These are phyloP conservation scores for Debaryomycetaceae sp. DNA, from an alignment of 1,139 yeast species.

Conservation along the genomic window DNA sequence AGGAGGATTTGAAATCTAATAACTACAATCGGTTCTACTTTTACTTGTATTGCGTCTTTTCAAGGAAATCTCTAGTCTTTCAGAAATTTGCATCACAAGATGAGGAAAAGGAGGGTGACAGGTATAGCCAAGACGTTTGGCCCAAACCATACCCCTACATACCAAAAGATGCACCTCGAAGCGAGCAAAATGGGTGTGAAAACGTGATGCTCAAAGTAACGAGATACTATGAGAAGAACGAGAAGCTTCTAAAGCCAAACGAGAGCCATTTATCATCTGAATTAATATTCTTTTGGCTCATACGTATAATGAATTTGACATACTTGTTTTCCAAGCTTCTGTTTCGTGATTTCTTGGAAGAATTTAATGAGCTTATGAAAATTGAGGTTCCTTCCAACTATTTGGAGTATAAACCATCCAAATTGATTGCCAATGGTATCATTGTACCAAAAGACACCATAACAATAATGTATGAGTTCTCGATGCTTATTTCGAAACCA, in stretches of 20 bases:
- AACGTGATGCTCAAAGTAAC: conserved; percentile 14
- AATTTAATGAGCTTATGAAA: conserved; percentile 17
- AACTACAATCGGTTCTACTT: not conserved
- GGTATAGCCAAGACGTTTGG: not conserved
- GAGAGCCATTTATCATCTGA: conserved; percentile 11
- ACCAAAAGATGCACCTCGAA: not conserved
- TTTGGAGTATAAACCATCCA: conserved; percentile 2
- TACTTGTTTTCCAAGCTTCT: conserved; percentile 23
- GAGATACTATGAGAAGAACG: conserved; percentile 22
- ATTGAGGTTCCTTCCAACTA: conserved; percentile 5
- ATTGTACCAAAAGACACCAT: conserved; percentile 18
- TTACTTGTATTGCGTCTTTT: not conserved
- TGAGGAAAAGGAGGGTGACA: not conserved
- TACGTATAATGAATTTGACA: conserved; percentile 20
- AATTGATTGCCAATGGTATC: not conserved
- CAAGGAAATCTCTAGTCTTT: not conserved
- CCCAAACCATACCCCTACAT: not conserved
- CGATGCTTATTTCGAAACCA: conserved; percentile 25
- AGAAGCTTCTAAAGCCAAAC: conserved; percentile 11
- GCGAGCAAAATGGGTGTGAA: not conserved
- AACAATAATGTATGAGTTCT: conserved; percentile 23
- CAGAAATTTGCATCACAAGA: not conserved
- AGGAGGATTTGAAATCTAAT: not conserved
- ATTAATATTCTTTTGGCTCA: conserved; percentile 19
- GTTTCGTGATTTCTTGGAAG: conserved; percentile 21